Evolutionary conservation across 768 basidiomycete genomes (phyloP).

Genomic region (Cytidiella melzeri): DNA sequence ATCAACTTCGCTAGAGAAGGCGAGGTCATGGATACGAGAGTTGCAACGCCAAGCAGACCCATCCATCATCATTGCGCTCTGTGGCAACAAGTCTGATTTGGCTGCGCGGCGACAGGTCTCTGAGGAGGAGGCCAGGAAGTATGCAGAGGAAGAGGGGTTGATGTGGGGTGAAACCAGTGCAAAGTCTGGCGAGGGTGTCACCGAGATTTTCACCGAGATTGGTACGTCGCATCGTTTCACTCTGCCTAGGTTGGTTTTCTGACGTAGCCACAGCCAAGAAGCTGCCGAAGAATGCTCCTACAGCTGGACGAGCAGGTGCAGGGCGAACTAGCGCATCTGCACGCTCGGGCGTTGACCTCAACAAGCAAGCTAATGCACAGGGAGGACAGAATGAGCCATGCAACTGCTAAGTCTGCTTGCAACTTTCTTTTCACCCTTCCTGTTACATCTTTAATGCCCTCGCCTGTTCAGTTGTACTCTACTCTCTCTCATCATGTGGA

Average conservation of each 20-base stretch:
- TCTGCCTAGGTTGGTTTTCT: constrained; percentile 5
- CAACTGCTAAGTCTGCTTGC: constrained; percentile 52
- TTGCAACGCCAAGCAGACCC: constrained; percentile 97
- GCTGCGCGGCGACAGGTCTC: constrained; percentile 79
- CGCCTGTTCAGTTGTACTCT: constrained; percentile 35
- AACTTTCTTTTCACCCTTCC: constrained; percentile 11
- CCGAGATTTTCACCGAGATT: constrained; percentile 81
- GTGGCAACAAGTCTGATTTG: constrained; percentile 93
- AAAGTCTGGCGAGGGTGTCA: constrained; percentile 82
- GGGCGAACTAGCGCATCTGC: constrained; percentile 45
- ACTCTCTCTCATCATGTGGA: constrained; percentile 20
- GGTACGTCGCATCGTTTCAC: constrained; percentile 40
- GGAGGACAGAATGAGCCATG: constrained; percentile 59
- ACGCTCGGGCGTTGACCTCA: constrained; percentile 72
- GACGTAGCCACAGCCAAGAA: constrained; percentile 61
- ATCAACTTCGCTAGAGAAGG: constrained; percentile 86
- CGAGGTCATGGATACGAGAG: constrained; percentile 93
- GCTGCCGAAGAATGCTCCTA: constrained; percentile 74
- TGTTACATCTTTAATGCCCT: constrained; percentile 15
- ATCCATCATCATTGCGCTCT: constrained; percentile 91
- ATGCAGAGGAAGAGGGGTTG: constrained; percentile 85
- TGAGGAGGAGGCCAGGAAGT: constrained; percentile 87
- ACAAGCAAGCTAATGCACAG: constrained; percentile 51
- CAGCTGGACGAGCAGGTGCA: constrained; percentile 50
- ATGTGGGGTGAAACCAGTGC: constrained; percentile 93